Evolutionary conservation across 192 early-diverging fungal genomes (phyloP), one percentile per base, ranked within the genome.

Genomic region (Podochytrium sp.): DNA sequence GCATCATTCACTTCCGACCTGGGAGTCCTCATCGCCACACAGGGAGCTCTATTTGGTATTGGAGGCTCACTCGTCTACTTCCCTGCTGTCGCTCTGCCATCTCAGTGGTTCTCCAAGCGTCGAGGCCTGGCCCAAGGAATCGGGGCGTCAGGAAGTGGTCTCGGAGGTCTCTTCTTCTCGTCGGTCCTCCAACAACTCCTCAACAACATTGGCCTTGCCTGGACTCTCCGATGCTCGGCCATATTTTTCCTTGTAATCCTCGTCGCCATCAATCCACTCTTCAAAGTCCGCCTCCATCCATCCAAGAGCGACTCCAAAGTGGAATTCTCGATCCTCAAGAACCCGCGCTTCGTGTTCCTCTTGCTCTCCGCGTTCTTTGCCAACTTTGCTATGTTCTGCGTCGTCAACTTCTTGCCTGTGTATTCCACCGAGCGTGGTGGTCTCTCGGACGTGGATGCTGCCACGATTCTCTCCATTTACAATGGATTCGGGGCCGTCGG

Each of bases 31-130:
- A 85, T 91, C 50, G 71, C 92, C 34, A 86, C 92, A 1, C 92
- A 93, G 74, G 91, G 91, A 7, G 68, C 92, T 3, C 47, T 95
- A 65, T 89, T 91, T 76, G 94, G 94, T 2, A 70, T 92, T 29
- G 92, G 92, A 4, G 77, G 83, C 18, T 85, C 85, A 10, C 76
- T 95, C 39, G 58, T 90, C 18, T 89, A 88, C 50, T 85, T 91
- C 18, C 91, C 91, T 0, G 86, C 83, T 27, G 81, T 92, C 38
- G 81, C 85, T 14, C 83, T 91, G 2, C 83, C 90, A 2, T 71
- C 85, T 2, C 90, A 93, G 71, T 95, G 90, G 90, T 93, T 92
- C 73, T 68, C 75, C 52, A 84, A 83, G 65, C 70, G 82, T 39
- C 83, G 91, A 3, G 90, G 89, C 0, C 52, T 94, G 35, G 94